These are phyloP conservation scores for Gracilaria gracilis DNA, from an alignment of 23 red algal genomes.

Conservation along the genomic window DNA sequence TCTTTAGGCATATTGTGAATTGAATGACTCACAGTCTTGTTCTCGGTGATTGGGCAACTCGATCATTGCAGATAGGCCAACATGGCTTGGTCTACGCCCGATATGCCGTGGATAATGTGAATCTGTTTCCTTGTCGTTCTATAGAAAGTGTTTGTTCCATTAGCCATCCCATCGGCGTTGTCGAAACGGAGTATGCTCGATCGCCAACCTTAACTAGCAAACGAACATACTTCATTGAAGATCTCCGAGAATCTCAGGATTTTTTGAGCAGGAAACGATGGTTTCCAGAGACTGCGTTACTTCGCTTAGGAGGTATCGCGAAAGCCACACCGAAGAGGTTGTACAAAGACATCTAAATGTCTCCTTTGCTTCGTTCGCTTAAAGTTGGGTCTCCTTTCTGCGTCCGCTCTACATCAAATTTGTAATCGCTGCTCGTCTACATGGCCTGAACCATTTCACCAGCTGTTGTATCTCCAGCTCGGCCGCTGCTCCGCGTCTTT, in stretches of 20 bases:
- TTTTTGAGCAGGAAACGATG: background rate
- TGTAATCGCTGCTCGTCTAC: too few relatives aligned
- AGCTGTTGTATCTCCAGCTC: too few relatives aligned
- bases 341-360: too few relatives aligned
- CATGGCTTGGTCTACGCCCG: background rate
- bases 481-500: too few relatives aligned
- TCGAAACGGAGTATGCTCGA: background rate
- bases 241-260: background rate
- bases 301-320: too few relatives aligned
- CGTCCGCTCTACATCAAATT: too few relatives aligned
- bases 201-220: too few relatives aligned
- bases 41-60: background rate
- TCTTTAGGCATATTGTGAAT: background rate
- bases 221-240: conserved; percentile 21
- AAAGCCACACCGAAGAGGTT: too few relatives aligned
- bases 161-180: background rate
- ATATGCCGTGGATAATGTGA: background rate
- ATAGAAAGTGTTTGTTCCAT: background rate
- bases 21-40: background rate
- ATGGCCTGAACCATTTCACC: too few relatives aligned
- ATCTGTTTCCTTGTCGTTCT: background rate
- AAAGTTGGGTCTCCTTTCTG: too few relatives aligned
- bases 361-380: too few relatives aligned
- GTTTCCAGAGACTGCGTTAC: too few relatives aligned
- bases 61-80: background rate